A percentile compares a stretch with the other conserved stretches of the same genome.
Evolutionary conservation across 2,329 filamentous ascomycete species (phyloP).

Genomic region (Aspergillus sergii): DNA sequence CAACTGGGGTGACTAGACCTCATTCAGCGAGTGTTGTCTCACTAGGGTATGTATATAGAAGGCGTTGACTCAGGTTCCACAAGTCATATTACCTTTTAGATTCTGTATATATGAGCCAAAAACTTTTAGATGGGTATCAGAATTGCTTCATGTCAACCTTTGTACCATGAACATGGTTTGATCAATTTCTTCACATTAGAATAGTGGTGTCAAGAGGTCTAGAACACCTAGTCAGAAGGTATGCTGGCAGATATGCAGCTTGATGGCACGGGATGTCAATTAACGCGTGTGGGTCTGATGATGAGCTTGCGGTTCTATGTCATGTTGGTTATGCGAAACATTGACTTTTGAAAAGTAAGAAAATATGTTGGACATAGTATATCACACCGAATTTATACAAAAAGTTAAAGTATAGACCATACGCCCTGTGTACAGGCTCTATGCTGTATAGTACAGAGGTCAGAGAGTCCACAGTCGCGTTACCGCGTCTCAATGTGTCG

Average conservation of each 20-base stretch:
- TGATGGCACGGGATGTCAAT: background rate
- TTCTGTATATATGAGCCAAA: slow-evolving; percentile 18
- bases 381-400: background rate
- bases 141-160: background rate
- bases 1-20: background rate
- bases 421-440: background rate
- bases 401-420: background rate
- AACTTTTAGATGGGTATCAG: background rate
- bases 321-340: background rate
- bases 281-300: background rate
- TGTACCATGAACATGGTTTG: background rate
- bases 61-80: slow-evolving; percentile 20
- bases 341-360: background rate
- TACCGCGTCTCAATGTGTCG: background rate
- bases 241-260: background rate
- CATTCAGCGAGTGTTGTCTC: background rate
- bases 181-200: background rate
- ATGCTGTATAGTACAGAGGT: no score
- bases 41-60: slow-evolving; percentile 18
- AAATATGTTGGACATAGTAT: background rate
- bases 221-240: background rate
- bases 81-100: slow-evolving; percentile 14
- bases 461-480: background rate
- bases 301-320: background rate
- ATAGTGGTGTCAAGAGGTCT: background rate